Conservation (phyloP, 495 filamentous ascomycete genomes). For the Daldinia bambusicola region DNA sequence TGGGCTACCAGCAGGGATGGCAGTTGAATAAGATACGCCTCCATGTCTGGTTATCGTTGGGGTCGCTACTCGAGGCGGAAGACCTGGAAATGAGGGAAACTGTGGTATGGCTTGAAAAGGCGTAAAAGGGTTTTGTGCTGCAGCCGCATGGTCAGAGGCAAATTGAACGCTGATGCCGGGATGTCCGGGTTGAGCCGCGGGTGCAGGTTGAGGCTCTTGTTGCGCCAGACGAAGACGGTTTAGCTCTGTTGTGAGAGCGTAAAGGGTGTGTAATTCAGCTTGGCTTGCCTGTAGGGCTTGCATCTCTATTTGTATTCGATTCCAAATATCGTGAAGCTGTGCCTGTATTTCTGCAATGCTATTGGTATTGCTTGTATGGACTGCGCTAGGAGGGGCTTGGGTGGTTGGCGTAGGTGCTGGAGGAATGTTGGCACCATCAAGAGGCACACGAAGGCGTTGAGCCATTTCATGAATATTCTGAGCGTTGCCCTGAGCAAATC, state of each 20-base stretch:
- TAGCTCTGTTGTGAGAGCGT: constrained; percentile 54
- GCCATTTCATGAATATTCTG: constrained; percentile 61
- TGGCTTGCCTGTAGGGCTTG: constrained; percentile 45
- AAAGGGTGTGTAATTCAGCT: constrained; percentile 70
- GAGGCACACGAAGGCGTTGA: constrained; percentile 51
- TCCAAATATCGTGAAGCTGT: constrained; percentile 71
- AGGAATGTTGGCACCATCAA: constrained; percentile 29
- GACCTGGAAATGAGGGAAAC: constrained; percentile 18
- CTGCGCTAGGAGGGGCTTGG: constrained; percentile 36
- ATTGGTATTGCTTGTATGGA: constrained; percentile 24
- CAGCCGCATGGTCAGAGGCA: constrained; percentile 30
- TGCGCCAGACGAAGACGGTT: constrained; percentile 52
- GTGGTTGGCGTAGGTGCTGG: constrained; percentile 38
- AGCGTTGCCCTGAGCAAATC: constrained; percentile 62
- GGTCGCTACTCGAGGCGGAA: constrained; percentile 42
- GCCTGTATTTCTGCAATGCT: constrained; percentile 56
- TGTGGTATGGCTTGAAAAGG: constrained; percentile 39
- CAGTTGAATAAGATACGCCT: constrained; percentile 51
- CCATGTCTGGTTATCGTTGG: constrained; percentile 58
- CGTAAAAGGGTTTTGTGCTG: constrained; percentile 36
- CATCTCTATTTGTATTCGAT: constrained; percentile 71
- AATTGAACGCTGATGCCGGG: constrained; percentile 33
- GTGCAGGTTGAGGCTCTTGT: constrained; percentile 21
- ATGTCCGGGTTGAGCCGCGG: constrained; percentile 41
- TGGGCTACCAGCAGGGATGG: constrained; percentile 71